These are phyloP conservation scores for Ceratobasidium sp. DNA, from an alignment of 1,284 basidiomycete species.

Conservation along the genomic window DNA sequence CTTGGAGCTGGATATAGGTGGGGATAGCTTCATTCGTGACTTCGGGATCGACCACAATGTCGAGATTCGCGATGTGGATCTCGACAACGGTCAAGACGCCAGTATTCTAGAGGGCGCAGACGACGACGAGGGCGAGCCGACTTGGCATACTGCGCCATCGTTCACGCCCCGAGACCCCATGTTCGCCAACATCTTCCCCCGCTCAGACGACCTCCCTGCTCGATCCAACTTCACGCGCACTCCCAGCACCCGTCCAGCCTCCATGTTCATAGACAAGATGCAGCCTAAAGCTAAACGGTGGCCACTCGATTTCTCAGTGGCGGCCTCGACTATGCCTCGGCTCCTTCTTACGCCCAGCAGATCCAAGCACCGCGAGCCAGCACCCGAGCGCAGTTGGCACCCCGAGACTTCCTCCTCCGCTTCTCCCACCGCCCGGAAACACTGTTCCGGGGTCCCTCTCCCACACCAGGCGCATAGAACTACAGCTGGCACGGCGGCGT, in stretches of 20 bases:
- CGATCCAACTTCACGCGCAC: constrained; percentile 35
- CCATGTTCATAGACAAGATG: constrained; percentile 30
- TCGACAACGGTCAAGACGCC: constrained; percentile 26
- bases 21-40: constrained; percentile 31
- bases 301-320: constrained; percentile 36
- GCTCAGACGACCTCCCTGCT: neutral
- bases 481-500: constrained; percentile 43
- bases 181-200: neutral
- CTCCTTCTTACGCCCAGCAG: constrained; percentile 44
- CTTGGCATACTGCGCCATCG: constrained; percentile 38
- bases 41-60: constrained; percentile 39
- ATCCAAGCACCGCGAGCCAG: constrained; percentile 35
- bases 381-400: constrained; percentile 37
- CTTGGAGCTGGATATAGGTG: constrained; percentile 35
- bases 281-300: constrained; percentile 46
- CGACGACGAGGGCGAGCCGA: constrained; percentile 32
- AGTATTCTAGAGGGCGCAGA: constrained; percentile 23
- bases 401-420: constrained; percentile 20
- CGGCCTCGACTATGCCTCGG: constrained; percentile 29
- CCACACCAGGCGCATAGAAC: constrained; percentile 35
- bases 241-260: constrained; percentile 41
- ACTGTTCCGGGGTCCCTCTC: constrained; percentile 13
- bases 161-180: constrained; percentile 15
- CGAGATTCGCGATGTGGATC: constrained; percentile 39
- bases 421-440: constrained; percentile 32